Conservation (phyloP, 2,329 filamentous ascomycete species). For the Chrysoporthe austroafricana region DNA sequence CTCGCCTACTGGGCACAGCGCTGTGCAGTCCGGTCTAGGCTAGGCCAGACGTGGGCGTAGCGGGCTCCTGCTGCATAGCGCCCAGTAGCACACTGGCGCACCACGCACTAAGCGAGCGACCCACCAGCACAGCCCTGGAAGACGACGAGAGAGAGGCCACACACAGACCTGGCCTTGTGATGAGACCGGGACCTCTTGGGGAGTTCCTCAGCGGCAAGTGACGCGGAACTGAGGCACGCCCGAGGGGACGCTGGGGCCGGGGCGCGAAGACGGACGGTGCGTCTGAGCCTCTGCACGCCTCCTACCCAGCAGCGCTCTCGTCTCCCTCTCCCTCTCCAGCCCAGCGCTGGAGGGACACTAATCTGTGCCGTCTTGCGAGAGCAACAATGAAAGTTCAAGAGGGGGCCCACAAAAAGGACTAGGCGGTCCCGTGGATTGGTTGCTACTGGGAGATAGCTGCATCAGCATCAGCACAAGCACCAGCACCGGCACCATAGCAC, state of each 20-base stretch:
- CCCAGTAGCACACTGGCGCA: background rate
- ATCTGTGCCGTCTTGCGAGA: no score
- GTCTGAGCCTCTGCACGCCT: no score
- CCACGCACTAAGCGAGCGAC: conserved; percentile 5
- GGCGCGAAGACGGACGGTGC: background rate
- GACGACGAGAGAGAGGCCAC: background rate
- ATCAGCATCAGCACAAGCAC: no score
- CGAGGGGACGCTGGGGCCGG: conserved; percentile 1
- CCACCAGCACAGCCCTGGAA: background rate
- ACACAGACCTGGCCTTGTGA: conserved; percentile 1
- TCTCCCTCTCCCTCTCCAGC: no score
- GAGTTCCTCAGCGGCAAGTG: conserved; percentile 16
- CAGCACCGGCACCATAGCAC: no score
- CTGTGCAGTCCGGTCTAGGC: background rate
- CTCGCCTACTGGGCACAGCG: background rate
- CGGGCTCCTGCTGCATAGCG: background rate
- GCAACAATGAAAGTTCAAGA: no score
- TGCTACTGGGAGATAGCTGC: no score
- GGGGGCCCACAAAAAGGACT: no score
- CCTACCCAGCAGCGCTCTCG: no score
- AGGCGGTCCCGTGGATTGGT: no score
- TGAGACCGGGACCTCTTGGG: background rate
- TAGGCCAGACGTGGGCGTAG: background rate
- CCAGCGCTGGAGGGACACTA: no score
- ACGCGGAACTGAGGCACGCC: conserved; percentile 16